A percentile compares a stretch with the other conserved stretches of the same genome.
phyloP scores from a whole-genome alignment of 805 yeast genomes.

The Yarrowia osloensis region DNA sequence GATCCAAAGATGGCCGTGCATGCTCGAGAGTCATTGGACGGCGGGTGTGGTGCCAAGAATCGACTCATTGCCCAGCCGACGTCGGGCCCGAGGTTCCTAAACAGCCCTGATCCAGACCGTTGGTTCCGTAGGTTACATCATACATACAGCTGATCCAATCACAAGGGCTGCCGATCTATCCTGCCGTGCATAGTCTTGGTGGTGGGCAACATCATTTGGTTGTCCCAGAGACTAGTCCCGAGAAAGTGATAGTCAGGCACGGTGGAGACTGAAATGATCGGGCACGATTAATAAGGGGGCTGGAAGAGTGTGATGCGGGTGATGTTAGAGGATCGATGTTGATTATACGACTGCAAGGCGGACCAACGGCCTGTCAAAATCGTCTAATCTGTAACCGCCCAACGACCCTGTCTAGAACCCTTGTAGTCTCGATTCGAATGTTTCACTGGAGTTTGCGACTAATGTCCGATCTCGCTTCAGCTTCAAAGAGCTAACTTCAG shows the following conservation, averaged over 20 bases:
- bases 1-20: not conserved
- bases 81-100: not conserved
- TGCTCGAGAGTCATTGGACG: not conserved
- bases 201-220: not conserved
- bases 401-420: no score
- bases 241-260: slow-evolving; percentile 1
- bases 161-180: slow-evolving; percentile 1
- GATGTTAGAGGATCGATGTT: no score
- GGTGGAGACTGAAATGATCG: not conserved
- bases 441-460: no score
- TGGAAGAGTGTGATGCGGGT: not conserved
- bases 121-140: slow-evolving; percentile 1
- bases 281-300: not conserved
- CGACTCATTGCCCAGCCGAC: not conserved
- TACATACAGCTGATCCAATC: not conserved
- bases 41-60: not conserved
- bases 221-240: not conserved
- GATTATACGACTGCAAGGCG: no score
- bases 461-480: no score
- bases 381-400: no score
- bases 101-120: not conserved
- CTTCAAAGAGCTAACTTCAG: no score
- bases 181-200: not conserved
- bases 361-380: no score
- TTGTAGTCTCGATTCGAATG: no score